Evolutionary conservation across 2,329 filamentous ascomycete genomes (phyloP).

Genomic region (Botrytis elliptica): DNA sequence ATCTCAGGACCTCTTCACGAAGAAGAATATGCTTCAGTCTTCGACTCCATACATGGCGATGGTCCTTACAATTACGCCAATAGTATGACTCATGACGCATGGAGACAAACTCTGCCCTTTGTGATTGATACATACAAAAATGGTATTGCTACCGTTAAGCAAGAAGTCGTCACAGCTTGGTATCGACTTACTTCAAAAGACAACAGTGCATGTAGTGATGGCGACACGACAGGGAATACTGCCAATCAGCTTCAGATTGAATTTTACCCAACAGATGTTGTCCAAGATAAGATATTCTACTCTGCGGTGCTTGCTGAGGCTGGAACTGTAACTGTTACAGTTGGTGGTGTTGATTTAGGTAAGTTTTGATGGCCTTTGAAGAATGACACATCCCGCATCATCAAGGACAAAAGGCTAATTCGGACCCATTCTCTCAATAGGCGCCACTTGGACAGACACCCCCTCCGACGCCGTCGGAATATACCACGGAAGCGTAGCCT

Average conservation of each 20-base stretch:
- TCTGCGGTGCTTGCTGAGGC: background rate
- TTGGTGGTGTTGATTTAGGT: background rate
- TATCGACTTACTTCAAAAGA: background rate
- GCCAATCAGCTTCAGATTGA: conserved; percentile 1
- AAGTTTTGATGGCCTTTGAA: background rate
- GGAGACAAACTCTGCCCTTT: background rate
- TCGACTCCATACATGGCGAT: background rate
- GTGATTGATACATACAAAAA: background rate
- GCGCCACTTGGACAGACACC: background rate
- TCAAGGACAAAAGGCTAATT: background rate
- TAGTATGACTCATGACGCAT: background rate
- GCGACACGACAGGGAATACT: background rate
- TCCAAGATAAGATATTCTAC: background rate
- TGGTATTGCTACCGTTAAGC: background rate
- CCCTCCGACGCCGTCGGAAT: background rate
- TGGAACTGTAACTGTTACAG: background rate
- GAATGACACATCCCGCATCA: background rate
- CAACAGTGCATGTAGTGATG: background rate
- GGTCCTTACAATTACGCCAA: background rate
- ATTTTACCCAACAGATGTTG: background rate
- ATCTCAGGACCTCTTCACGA: background rate
- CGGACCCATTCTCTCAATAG: background rate
- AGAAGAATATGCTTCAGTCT: background rate
- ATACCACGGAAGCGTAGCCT: conserved; percentile 4
- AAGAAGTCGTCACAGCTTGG: background rate